Base-by-base conservation (phyloP, 2,329 filamentous ascomycete genomes). In the Phaeophleospora eucalypticola region DNA sequence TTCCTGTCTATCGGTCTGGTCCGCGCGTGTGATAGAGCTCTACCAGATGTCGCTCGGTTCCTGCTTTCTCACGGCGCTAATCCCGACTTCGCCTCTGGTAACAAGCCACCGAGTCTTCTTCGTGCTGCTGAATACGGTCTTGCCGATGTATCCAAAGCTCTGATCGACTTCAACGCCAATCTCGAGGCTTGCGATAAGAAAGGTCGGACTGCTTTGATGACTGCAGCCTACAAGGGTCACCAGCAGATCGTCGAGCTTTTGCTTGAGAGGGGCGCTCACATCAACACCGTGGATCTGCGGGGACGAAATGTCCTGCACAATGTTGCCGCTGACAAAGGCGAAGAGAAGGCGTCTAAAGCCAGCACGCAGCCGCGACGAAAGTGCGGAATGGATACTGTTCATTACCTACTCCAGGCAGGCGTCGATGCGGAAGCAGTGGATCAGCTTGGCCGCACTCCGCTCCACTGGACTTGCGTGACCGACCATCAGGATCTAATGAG, bases 171-270 rank as follows among this genome's bases (percentile, higher is more conserved):
- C 35, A 45, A 50, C 14, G 53, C 51, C 12, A 46, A 58, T 41
- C 18, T 53, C 21, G 57, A 60, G 39, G 51, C 54, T 14, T 32
- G 41, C 19, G 76, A 79, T 57, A 69, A 72, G 40, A 74, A 72
- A 46, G 68, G 69, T 4, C 61, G 69, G 14, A 71, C 69, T 34
- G 68, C 65, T 35, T 50, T 73, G 34, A 72, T 71, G 69, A 70
- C 66, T 2, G 70, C 71, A 4, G 70, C 71, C 6, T 71, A 66
- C 67, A 55, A 53, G 45, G 70, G 70, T 20, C 68, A 72, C 48
- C 60, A 60, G 40, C 60, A 68, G 39, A 57, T 71, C 1, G 53
- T 73, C 17, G 58, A 69, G 29, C 24, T 69, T 18, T 48, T 72
- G n/a, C 62, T 72, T 20, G 45, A 55, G 17, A 43, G 48, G 14